Evolutionary conservation across 1,139 yeast species (phyloP), one percentile per base, ranked within the genome.

Genomic region (Hyphopichia burtonii): DNA sequence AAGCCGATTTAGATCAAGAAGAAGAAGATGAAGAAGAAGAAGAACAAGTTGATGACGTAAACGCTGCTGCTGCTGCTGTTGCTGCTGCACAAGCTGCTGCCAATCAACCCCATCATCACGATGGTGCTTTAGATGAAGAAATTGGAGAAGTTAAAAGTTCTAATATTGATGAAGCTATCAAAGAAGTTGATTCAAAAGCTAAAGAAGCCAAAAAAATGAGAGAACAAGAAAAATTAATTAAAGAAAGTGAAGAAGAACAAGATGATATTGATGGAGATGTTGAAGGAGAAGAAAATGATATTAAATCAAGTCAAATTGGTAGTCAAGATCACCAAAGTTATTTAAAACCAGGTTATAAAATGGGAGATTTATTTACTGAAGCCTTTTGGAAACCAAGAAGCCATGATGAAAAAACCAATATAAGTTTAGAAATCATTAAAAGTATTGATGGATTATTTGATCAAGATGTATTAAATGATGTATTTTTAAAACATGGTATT

Each of bases 71-170:
- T 16, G 31, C 38, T n/a, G 17, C 28, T 22, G 25, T n/a, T 4
- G 28, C 34, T 14, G 33, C 34, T n/a, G 28, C 20, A 6, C 25
- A 16, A 11, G 31, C 32, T 31, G 25, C 34, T 15, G 23, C 28
- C 14, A 25, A 34, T 15, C 17, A 31, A 5, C 18, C 5, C 8
- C 23, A 20, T 20, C 23, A 20, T 20, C 23, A 20, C 20, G 32
- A 22, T 30, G 41, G 37, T 28, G 69, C 75, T 0, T 58, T 70
- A 40, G 75, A 70, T 47, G 74, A 70, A 50, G 75, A 70, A 46
- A 69, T 70, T 36, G 66, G 73, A 16, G 68, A 66, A 43, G 51
- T 60, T 19, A 68, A 65, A 45, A 59, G 63, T 41, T 65, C 73
- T 6, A 64, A 67, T 44, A 66, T 68, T 38, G 68, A 65, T 47